Conservation (phyloP, 768 basidiomycete genomes). For the Suillus fuscotomentosus region DNA sequence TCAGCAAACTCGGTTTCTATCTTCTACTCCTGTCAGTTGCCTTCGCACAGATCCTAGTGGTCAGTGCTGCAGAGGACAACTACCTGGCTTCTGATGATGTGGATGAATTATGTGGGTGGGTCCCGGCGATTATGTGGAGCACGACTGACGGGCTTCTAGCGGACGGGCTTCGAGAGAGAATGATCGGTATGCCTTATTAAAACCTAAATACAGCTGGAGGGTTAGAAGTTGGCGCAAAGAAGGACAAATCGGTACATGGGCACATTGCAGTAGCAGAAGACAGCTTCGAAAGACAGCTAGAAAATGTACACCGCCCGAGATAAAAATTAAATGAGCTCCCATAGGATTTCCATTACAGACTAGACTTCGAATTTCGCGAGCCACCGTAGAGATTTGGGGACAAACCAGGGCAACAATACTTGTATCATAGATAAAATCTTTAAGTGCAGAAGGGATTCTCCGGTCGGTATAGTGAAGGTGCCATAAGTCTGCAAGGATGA, state of each 20-base stretch:
- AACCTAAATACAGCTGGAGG: too few species aligned
- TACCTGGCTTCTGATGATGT: too few species aligned
- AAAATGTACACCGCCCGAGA: constrained; percentile 36
- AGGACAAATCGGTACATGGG: too few species aligned
- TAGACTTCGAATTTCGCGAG: constrained; percentile 19
- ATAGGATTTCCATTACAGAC: constrained; percentile 48
- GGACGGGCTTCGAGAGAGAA: too few species aligned
- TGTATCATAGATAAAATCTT: constrained; percentile 14
- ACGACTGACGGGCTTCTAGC: too few species aligned
- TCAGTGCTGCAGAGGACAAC: not conserved
- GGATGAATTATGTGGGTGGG: too few species aligned
- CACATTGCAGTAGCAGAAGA: constrained; percentile 27
- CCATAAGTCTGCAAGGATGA: constrained; percentile 15
- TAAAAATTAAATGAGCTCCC: constrained; percentile 19
- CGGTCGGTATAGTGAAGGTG: constrained; percentile 12
- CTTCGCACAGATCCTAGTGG: not conserved
- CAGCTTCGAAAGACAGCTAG: constrained; percentile 40
- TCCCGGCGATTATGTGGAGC: too few species aligned
- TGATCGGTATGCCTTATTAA: too few species aligned
- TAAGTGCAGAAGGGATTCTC: constrained; percentile 19
- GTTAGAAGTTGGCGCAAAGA: too few species aligned
- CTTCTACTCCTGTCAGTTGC: not conserved
- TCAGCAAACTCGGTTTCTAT: not conserved
- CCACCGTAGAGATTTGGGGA: constrained; percentile 42
- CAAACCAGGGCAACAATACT: constrained; percentile 15